A percentile compares a stretch with the other conserved stretches of the same genome.
These are phyloP conservation scores for Magnaporthales sp. DNA, from an alignment of 2,329 filamentous ascomycete genomes.

Conservation along the genomic window DNA sequence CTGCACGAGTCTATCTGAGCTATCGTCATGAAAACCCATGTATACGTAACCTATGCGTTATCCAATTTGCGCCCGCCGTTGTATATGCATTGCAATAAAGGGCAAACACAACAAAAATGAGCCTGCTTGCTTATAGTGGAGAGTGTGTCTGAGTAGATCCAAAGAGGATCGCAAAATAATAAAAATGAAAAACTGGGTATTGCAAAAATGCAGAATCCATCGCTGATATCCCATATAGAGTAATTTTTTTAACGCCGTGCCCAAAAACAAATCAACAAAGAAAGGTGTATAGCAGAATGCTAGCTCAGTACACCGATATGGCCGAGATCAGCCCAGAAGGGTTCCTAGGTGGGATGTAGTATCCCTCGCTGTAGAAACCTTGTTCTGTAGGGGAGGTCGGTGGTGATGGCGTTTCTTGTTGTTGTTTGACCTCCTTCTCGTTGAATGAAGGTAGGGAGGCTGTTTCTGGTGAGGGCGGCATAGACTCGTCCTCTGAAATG, in stretches of 20 bases:
- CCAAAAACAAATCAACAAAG: neutral
- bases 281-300: neutral
- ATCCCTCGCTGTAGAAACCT: conserved; percentile 42
- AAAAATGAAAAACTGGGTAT: neutral
- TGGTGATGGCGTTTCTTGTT: conserved; percentile 26
- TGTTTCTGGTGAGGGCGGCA: conserved; percentile 62
- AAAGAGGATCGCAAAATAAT: neutral
- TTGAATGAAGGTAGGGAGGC: conserved; percentile 50
- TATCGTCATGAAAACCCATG: neutral
- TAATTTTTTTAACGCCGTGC: conserved; percentile 1
- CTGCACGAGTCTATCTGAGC: neutral
- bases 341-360: conserved; percentile 44
- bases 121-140: neutral
- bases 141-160: neutral
- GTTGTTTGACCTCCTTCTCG: conserved; percentile 37
- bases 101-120: neutral
- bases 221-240: neutral
- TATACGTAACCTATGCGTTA: neutral
- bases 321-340: conserved; percentile 41
- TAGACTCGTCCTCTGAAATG: conserved; percentile 62
- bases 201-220: neutral
- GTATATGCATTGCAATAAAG: too few species aligned
- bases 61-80: neutral
- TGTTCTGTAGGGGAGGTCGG: conserved; percentile 18
- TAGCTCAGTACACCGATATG: conserved; percentile 44